Conservation (phyloP, 2,329 filamentous ascomycete genomes). For the Trichoderma semiorbis region DNA sequence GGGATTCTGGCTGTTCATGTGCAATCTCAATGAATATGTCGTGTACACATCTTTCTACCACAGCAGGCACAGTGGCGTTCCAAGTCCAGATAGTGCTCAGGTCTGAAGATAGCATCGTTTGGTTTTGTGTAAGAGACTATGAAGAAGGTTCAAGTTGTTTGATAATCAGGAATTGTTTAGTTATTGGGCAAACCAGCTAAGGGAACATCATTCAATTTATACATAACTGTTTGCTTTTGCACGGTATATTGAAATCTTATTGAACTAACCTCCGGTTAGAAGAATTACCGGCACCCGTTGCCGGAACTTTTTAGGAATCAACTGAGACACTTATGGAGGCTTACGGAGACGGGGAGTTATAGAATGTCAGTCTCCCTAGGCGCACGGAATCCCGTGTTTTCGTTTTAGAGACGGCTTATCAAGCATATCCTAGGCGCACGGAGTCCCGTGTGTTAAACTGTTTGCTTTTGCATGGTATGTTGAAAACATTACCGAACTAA, state of each 20-base stretch:
- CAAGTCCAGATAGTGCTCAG: neutral
- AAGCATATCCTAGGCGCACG: too few relatives aligned
- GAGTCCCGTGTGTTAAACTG: too few relatives aligned
- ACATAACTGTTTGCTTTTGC: neutral
- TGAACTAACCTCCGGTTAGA: neutral
- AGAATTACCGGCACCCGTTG: too few relatives aligned
- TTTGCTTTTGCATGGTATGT: too few relatives aligned
- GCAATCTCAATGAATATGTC: neutral
- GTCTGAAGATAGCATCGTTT: neutral
- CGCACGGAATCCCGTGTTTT: too few relatives aligned
- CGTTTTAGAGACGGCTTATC: too few relatives aligned
- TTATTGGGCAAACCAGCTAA: neutral
- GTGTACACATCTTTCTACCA: neutral
- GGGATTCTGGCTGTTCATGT: neutral
- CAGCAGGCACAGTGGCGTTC: neutral
- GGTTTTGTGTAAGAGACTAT: neutral
- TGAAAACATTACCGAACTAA: too few relatives aligned
- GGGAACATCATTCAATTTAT: neutral
- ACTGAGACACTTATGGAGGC: too few relatives aligned
- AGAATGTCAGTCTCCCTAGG: too few relatives aligned
- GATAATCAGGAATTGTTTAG: neutral
- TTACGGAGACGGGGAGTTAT: too few relatives aligned
- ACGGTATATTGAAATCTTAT: neutral
- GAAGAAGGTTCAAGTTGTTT: neutral
- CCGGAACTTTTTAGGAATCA: too few relatives aligned